Evolutionary conservation across 306 rosid species (phyloP), one percentile per base, ranked within the genome.

Genomic region (Ceratonia siliqua): DNA sequence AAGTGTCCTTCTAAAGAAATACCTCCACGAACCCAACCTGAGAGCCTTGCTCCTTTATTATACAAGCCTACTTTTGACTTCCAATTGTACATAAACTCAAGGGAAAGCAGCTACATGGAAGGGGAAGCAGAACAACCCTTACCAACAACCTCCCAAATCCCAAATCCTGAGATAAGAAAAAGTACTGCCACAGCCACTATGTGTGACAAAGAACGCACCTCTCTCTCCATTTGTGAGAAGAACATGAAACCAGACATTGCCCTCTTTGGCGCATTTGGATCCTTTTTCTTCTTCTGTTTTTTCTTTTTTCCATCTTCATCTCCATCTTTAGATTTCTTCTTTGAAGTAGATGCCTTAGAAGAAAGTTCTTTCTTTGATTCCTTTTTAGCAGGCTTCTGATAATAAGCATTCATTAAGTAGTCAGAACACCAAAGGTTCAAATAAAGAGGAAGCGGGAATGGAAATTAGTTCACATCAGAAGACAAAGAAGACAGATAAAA

Each of bases 221-320:
- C 99, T 85, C 99, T 92, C 81, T 95, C 99, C 93, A 83, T 87
- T 24, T 92, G 82, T 64, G 97, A 92, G 80, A 92, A 95, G 91
- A 95, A 95, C 99, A 95, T 95, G 91, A 92, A 95, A 82, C 98
- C 93, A 32, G 99, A 82, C 88, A 95, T 28, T 9, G 97, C 99
- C 59, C 99, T 88, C 85, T 95, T 95, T 12, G 99, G 99, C 38
- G 99, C 99, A 78, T 95, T 90, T 24, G 99, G 99, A 79, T 95
- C 99, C 88, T 95, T 95, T 69, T 92, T 94, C 95, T 90, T 94
- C 81, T 92, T 94, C 79, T 82, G 97, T 42, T 87, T 94, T 78
- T 90, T 94, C 93, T 92, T 94, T 79, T 89, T 87, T 48, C 95
- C 95, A 75, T 90, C 99, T 3, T 88, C 99, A 61, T 85, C 90